Evolutionary conservation across 2,329 filamentous ascomycete species (phyloP), one percentile per base, ranked within the genome.

Genomic region (Colletotrichum neosansevieriae): DNA sequence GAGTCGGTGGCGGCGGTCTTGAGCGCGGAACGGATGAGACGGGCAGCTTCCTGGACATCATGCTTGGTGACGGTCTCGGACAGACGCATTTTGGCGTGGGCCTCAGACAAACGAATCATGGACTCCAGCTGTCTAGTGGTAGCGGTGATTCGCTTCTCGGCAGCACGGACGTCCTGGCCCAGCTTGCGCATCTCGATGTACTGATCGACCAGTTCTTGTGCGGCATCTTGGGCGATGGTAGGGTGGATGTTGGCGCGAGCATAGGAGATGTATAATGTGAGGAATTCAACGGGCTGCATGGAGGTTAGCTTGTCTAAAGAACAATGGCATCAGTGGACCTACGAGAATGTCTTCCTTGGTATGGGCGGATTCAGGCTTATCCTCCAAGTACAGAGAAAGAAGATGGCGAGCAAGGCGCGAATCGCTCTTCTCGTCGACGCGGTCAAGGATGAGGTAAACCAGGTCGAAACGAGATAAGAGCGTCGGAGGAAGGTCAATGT

Each of bases 1-100:
- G 93, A 84, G 77, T 99, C 97, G 0, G 97, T 99, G n/a, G 96
- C 96, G 0, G 95, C 93, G 72, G 97, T 97, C 85, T 98, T 98
- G 76, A 99, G 89, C 1, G 97, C 96, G 1, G 91, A 92, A 76
- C 95, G 94, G 80, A 99, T 99, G 47, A 99, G 85, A 11, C 96
- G 91, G 53, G 97, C 93, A 0, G 96, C 94, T 82, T 99, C 96
- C 57, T 89, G 83, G 6, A 99, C 97, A 75, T 99, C 97, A 56
- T 88, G 87, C 32, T 87, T 88, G 0, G 92, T 94, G 47, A 99
- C 96, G 13, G 85, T 88, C 3, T 84, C 78, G 0, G 92, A 89
- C 5, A 99, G 88, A 4, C 96, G 92, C 97, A 99, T 99, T 80
- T 98, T 98, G 57, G 96, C 97, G 80, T 99, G 97, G 0, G 94